Base-by-base conservation (phyloP, 805 yeast species). In the Blastobotrys mokoenaii region DNA sequence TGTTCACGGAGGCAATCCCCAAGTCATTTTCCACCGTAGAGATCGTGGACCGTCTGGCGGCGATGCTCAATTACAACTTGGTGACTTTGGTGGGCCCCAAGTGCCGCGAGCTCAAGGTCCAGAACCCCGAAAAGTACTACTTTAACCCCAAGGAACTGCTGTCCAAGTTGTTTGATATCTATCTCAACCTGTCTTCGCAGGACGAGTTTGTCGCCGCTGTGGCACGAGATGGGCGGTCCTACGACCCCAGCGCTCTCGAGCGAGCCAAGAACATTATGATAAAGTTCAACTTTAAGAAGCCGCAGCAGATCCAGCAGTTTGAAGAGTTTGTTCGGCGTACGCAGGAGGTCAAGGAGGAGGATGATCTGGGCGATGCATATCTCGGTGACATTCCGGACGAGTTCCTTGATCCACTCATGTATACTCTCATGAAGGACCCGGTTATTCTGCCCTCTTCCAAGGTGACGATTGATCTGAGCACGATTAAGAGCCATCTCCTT, bases 321-420 rank as follows among this genome's bases (percentile, higher is more conserved):
- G 55, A 62, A 18, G 60, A 64, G 11, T 87, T 93, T 62, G 84
- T 80, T 0, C 66, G 73, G 29, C 65, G 65, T n/a, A 95, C 94
- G 0, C 82, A 83, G 49, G 59, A 63, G 34, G 74, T 77, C 42
- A 75, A 77, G 57, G 55, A 70, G 27, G 59, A 56, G 43, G 64
- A 62, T 37, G 94, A 83, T 53, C 84, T 79, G 50, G 95, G 86
- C 59, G 97, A 90, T 51, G 59, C 77, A 51, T 96, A 87, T 60
- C 71, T 86, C 54, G 97, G 95, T 20, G 98, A 93, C 44, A 76
- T 85, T 14, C 99, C 99, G 0, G 98, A 93, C 61, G 97, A 93
- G 62, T 93, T 82, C 60, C 74, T 93, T 55, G 99, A 93, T 69
- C 99, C 99, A 11, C 75, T 93, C 56, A 90, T 93, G 97, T 93